Conservation (phyloP, 106 monocot species). For the Acanthochlamys bracteata region DNA sequence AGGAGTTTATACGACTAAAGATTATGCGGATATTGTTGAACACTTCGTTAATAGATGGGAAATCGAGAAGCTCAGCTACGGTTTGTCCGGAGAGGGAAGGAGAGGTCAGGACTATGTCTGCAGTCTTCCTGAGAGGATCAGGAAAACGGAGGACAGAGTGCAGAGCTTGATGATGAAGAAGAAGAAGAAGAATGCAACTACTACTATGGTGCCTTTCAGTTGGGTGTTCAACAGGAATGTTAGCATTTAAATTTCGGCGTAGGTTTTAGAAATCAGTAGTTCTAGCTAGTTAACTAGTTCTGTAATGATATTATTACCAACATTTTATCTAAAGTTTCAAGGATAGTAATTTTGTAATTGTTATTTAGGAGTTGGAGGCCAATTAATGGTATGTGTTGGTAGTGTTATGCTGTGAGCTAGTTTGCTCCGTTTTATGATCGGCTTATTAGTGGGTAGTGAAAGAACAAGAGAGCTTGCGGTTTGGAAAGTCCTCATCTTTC, state of each 20-base stretch:
- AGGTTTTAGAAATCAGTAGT: too few species aligned
- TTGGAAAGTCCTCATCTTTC: too few species aligned
- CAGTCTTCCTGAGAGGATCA: conserved; percentile 2
- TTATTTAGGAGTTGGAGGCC: too few species aligned
- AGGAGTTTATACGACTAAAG: conserved; percentile 5
- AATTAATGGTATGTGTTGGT: too few species aligned
- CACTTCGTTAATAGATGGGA: conserved; percentile 3
- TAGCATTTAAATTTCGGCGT: neutral
- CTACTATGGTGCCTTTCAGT: neutral
- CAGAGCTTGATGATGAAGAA: conserved; percentile 1
- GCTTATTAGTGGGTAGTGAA: too few species aligned
- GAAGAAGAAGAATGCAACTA: neutral
- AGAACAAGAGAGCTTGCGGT: too few species aligned
- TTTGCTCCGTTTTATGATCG: too few species aligned
- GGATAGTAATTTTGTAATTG: too few species aligned
- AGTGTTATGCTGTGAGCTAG: too few species aligned
- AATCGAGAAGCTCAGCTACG: neutral
- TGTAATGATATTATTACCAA: too few species aligned
- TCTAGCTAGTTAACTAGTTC: too few species aligned
- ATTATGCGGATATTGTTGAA: conserved; percentile 5
- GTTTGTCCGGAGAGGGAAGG: conserved; percentile 3
- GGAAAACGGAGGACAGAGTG: conserved; percentile 3
- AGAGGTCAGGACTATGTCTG: conserved; percentile 1
- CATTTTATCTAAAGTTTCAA: too few species aligned
- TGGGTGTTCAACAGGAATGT: conserved; percentile 5